Conservation (phyloP, 1,284 basidiomycete genomes). For the Pseudozyma sp. region DNA sequence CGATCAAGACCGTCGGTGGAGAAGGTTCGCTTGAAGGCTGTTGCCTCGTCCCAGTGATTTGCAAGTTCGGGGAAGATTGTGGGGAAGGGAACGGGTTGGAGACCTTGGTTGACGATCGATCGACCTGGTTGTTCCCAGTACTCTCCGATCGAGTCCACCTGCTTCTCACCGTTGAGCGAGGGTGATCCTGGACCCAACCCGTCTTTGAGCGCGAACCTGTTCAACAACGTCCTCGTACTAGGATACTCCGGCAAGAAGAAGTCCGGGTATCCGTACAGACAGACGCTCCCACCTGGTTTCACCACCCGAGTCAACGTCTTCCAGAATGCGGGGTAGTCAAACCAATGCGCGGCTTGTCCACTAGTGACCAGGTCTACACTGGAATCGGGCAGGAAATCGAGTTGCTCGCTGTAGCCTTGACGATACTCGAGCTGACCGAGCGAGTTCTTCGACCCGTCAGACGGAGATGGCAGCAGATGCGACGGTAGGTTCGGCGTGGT, state of each 20-base stretch:
- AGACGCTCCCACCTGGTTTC: conserved; percentile 77
- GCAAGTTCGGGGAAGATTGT: conserved; percentile 68
- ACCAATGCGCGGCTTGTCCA: conserved; percentile 90
- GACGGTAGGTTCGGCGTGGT: conserved; percentile 40
- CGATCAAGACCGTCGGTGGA: conserved; percentile 18
- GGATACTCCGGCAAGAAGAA: conserved; percentile 78
- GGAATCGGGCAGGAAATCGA: conserved; percentile 73
- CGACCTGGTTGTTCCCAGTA: conserved; percentile 86
- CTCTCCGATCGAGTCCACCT: conserved; percentile 74
- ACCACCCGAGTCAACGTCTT: conserved; percentile 77
- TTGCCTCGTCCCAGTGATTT: conserved; percentile 60
- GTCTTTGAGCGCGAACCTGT: conserved; percentile 73
- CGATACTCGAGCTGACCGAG: conserved; percentile 69
- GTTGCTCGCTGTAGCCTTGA: conserved; percentile 74
- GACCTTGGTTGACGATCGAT: conserved; percentile 78
- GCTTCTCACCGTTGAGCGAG: background rate
- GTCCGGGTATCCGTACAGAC: conserved; percentile 85
- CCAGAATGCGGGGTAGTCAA: conserved; percentile 81
- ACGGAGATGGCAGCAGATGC: conserved; percentile 17
- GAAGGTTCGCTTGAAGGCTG: conserved; percentile 28
- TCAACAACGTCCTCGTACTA: conserved; percentile 74
- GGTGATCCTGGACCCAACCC: conserved; percentile 11
- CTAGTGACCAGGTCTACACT: conserved; percentile 79
- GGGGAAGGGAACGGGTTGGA: conserved; percentile 78
- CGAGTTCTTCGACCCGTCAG: conserved; percentile 64